Evolutionary conservation across 2,329 filamentous ascomycete genomes (phyloP).

Genomic region (Phoma sp.): DNA sequence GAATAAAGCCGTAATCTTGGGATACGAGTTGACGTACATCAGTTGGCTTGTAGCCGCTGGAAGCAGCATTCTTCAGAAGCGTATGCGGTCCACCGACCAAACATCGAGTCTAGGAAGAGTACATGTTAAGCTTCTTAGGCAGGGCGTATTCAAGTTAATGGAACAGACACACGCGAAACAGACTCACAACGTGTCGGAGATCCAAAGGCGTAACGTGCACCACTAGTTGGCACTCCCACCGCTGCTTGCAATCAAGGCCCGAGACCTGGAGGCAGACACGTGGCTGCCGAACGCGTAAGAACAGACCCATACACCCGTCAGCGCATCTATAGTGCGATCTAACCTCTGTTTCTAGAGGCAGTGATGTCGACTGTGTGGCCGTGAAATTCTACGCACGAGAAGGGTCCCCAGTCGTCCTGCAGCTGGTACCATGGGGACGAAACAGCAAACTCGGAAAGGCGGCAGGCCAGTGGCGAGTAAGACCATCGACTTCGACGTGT

Average conservation of each 20-base stretch:
- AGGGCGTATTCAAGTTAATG: too few species aligned
- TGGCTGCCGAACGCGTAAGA: neutral
- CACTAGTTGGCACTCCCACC: neutral
- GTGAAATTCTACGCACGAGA: too few species aligned
- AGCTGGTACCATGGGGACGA: neutral
- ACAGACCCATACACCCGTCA: neutral
- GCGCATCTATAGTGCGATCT: neutral
- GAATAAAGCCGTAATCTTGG: slow-evolving; percentile 7
- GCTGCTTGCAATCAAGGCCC: neutral
- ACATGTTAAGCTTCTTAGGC: too few species aligned
- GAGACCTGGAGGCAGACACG: neutral
- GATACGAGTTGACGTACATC: neutral
- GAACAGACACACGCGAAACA: too few species aligned
- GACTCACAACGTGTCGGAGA: too few species aligned
- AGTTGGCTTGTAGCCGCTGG: neutral
- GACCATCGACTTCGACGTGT: neutral
- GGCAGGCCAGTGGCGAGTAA: neutral
- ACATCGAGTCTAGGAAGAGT: too few species aligned
- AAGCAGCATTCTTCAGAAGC: too few species aligned
- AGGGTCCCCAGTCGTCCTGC: neutral
- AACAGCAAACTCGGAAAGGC: neutral
- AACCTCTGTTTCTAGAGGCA: neutral
- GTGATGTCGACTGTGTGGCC: neutral
- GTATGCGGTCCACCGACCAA: too few species aligned
- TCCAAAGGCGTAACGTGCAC: neutral